Percentiles rank a stretch among this genome's conserved stretches.
phyloP scores from a whole-genome alignment of 2,329 filamentous ascomycete species.

The Microascus cirrosus region DNA sequence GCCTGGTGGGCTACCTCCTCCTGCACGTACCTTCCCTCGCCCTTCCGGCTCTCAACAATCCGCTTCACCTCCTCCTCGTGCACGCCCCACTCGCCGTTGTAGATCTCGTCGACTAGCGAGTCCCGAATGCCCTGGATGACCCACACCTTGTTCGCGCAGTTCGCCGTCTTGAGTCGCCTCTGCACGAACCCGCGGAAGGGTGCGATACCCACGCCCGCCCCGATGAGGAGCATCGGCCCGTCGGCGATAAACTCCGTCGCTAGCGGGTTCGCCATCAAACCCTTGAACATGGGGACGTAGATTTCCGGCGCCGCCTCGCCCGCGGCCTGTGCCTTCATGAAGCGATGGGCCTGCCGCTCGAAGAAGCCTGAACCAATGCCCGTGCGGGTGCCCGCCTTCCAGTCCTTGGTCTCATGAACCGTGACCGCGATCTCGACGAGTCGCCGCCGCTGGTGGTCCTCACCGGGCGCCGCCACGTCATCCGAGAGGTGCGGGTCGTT shows the following conservation, averaged over 20 bases:
- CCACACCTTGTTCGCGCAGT: constrained; percentile 97
- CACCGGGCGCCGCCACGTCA: constrained; percentile 33
- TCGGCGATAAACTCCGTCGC: constrained; percentile 86
- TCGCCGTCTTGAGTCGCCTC: constrained; percentile 83
- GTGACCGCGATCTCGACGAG: constrained; percentile 95
- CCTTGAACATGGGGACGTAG: constrained; percentile 93
- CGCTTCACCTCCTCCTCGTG: constrained; percentile 80
- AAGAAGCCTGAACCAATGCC: constrained; percentile 91
- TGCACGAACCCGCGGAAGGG: constrained; percentile 97
- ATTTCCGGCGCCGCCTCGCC: constrained; percentile 43
- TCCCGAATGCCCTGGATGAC: constrained; percentile 92
- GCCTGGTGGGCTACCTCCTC: constrained; percentile 87
- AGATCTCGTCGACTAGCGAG: constrained; percentile 87
- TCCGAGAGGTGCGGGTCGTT: constrained; percentile 82
- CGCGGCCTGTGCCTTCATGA: constrained; percentile 54
- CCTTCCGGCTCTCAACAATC: constrained; percentile 64
- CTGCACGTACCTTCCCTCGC: constrained; percentile 85
- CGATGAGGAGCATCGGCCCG: constrained; percentile 94
- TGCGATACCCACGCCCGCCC: constrained; percentile 90
- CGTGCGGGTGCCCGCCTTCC: constrained; percentile 59
- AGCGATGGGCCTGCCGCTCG: constrained; percentile 67
- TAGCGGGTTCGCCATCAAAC: constrained; percentile 92
- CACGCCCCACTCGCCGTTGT: constrained; percentile 91
- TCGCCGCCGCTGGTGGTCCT: constrained; percentile 58
- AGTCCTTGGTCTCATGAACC: constrained; percentile 77